Evolutionary conservation across 2,329 filamentous ascomycete genomes (phyloP), one percentile per base, ranked within the genome.

Genomic region (Dactylellina drechsleri): DNA sequence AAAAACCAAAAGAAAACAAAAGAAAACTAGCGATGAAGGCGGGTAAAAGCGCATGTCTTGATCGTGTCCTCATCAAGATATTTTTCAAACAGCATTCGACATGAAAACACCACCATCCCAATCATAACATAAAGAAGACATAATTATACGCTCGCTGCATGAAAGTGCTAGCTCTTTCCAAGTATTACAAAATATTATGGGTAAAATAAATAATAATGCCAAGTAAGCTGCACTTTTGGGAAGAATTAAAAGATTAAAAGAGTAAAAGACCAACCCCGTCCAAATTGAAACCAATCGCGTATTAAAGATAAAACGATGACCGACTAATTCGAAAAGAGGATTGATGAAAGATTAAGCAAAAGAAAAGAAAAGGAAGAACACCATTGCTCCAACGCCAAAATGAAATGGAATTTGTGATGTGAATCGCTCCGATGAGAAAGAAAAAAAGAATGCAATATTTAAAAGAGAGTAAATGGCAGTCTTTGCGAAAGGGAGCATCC

Each of bases 371-470:
- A 43, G 13, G 15, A 7, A 57, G 57, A 62, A 70, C 66, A 43
- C 57, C 57, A 57, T 49, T 15, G 66, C 53, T 57, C 58, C 40
- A 68, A 62, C 66, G 66, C 66, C 66, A 16, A 50, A 40, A 12
- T 28, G 49, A 36, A 4, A 43, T 2, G 41, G 7, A 52, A 36
- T 57, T 40, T 15, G 23, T 52, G 4, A 5, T 15, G 31, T 47
- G 53, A 66, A 66, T 15, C 18, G 23, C 31, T 52, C 16, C 10
- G 13, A 43, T 52, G 4, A 18, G 20, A 52, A 15, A 47, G 13
- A 5, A n/a, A 15, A 5, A n/a, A 13, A 47, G 43, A 1, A 47
- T n/a, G 15, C 16, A 47, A 6, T 15, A 47, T n/a, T 47, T 1
- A 18, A 18, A 8, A 16, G 16, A 47, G 8, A n/a, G 5, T 28